Base-by-base conservation (phyloP, 2,329 filamentous ascomycete genomes). In the Trichoderma arundinaceum region DNA sequence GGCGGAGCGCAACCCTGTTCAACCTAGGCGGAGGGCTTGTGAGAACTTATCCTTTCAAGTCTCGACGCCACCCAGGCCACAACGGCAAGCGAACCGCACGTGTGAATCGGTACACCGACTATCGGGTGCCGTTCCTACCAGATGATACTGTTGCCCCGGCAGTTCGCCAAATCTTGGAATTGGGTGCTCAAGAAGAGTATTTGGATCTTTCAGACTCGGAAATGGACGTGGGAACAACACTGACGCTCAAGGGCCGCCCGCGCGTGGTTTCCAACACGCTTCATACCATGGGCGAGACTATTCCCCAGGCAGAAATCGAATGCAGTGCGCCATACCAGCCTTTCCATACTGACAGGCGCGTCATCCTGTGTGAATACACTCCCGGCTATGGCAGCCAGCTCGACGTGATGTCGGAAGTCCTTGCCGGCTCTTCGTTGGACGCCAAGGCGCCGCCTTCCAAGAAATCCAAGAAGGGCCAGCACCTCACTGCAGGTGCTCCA, bases 321-420 rank as follows among this genome's bases (percentile, higher is more conserved):
- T 97, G 94, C 1, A 97, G 94, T 73, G 91, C 94, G 4, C 92
- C 94, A 2, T 98, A 97, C 72, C 94, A 97, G 73, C 94, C 95
- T 1, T 97, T 98, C 80, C 94, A 98, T 75, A 95, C 94, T 0
- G 94, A 98, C 73, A 86, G 88, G 63, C 88, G 94, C 3, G 91
- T 98, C 51, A 87, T 84, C n/a, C 82, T 97, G 33, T 91, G 88
- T 70, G 85, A 92, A 48, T 91, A 90, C 73, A 77, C 74, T 41
- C 69, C 72, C 60, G 75, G 71, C 60, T 68, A 70, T 48, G 75
- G 77, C 3, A 71, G 77, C 41, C 71, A 76, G 17, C 56, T 77
- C 10, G 75, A 79, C 12, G 73, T 77, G 8, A 71, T 81, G 19
- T 77, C 81, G 32, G 74, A 73, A 3, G 74, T 81, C 13, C 72